Evolutionary conservation across 306 rosid species (phyloP).

Genomic region (Malus sylvestris): DNA sequence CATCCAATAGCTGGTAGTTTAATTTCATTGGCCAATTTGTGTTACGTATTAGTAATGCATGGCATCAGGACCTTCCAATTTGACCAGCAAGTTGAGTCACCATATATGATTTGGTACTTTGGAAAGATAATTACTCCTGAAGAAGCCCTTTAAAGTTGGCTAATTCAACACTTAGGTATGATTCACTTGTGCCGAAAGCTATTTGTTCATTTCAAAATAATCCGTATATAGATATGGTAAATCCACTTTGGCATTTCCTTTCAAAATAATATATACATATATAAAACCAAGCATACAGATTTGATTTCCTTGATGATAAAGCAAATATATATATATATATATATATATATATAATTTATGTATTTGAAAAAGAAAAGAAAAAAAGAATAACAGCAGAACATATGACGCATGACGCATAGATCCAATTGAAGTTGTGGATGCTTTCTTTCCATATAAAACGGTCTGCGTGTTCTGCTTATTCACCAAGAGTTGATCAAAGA

Average conservation of each 20-base stretch:
- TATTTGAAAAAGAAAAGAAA: too few species aligned
- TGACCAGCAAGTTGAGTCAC: not conserved
- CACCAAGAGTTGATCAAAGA: not conserved
- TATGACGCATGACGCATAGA: not conserved
- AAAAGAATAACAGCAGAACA: not conserved
- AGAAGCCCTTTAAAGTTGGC: not conserved
- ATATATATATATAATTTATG: too few species aligned
- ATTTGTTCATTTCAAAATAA: too few species aligned
- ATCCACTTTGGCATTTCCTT: too few species aligned
- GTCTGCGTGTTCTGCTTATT: not conserved
- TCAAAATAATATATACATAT: too few species aligned
- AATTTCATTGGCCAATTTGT: not conserved
- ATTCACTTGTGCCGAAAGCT: too few species aligned
- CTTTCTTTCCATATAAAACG: not conserved
- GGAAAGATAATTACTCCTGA: not conserved
- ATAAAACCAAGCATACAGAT: too few species aligned
- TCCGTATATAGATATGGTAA: too few species aligned
- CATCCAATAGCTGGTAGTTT: not conserved
- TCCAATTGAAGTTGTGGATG: not conserved
- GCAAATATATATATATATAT: too few species aligned
- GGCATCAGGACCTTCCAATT: slow-evolving; percentile 1
- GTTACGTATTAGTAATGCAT: not conserved
- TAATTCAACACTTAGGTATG: too few species aligned
- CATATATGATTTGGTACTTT: not conserved
- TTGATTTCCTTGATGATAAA: too few species aligned